phyloP scores from a whole-genome alignment of 2,329 filamentous ascomycete species.

The Cytospora chrysosperma region DNA sequence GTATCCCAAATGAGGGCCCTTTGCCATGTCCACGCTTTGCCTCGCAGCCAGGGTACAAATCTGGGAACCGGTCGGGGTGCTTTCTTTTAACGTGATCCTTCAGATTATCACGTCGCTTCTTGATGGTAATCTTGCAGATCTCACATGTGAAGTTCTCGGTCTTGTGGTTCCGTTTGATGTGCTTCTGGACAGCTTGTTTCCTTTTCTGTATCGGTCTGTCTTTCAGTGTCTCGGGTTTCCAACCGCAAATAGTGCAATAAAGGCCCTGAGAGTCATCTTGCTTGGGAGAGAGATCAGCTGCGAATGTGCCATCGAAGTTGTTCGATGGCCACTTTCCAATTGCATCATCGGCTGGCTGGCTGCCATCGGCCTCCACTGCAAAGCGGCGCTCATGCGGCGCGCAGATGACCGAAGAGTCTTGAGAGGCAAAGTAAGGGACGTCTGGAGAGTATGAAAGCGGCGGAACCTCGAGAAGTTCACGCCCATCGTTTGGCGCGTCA shows the following conservation, averaged over 20 bases:
- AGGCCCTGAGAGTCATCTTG: too few species aligned
- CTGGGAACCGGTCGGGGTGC: not conserved
- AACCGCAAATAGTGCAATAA: not conserved
- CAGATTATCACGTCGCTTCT: slow-evolving; percentile 6
- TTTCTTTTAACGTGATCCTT: not conserved
- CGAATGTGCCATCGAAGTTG: not conserved
- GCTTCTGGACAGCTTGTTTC: not conserved
- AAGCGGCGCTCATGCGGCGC: not conserved
- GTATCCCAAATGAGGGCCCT: not conserved
- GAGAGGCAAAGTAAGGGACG: not conserved
- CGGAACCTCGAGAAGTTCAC: not conserved
- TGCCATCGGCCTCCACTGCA: not conserved
- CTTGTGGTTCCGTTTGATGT: not conserved
- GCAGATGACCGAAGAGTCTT: not conserved
- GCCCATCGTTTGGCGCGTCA: not conserved
- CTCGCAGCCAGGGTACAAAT: not conserved
- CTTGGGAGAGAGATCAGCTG: not conserved
- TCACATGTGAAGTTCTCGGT: not conserved
- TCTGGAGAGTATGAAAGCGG: not conserved
- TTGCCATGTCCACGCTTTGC: not conserved
- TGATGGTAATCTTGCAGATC: not conserved
- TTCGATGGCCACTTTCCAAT: not conserved
- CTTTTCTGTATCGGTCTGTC: not conserved
- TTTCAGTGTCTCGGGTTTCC: not conserved
- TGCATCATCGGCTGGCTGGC: not conserved